Conservation (phyloP, 2,329 filamentous ascomycete genomes). For the Alternaria tenuissima region DNA sequence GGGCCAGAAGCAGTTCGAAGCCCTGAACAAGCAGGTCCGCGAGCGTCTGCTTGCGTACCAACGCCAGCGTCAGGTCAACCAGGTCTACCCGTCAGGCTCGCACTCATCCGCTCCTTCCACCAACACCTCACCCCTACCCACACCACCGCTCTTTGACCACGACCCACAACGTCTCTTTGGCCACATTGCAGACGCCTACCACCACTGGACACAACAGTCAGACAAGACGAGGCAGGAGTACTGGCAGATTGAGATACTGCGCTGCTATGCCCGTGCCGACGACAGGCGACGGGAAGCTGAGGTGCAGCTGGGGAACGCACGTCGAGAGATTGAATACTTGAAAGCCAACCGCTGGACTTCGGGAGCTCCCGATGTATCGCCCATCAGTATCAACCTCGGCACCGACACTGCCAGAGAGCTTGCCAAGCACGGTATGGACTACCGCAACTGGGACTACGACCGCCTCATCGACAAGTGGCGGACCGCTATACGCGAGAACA, state of each 20-base stretch:
- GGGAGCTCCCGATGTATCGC: slow-evolving; percentile 38
- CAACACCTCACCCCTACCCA: slow-evolving; percentile 47
- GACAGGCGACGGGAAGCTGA: slow-evolving; percentile 50
- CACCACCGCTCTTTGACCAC: slow-evolving; percentile 58
- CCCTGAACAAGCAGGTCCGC: slow-evolving; percentile 71
- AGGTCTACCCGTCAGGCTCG: slow-evolving; percentile 39
- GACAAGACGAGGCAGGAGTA: slow-evolving; percentile 54
- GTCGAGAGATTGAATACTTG: slow-evolving; percentile 54
- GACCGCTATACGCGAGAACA: slow-evolving; percentile 45
- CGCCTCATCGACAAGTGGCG: slow-evolving; percentile 53
- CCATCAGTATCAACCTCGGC: slow-evolving; percentile 49
- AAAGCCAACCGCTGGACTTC: slow-evolving; percentile 42
- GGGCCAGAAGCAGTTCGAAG: slow-evolving; percentile 74
- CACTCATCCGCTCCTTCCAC: slow-evolving; percentile 39
- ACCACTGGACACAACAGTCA: slow-evolving; percentile 75
- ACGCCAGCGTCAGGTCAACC: slow-evolving; percentile 47
- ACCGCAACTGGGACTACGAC: slow-evolving; percentile 53
- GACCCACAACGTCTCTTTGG: slow-evolving; percentile 74
- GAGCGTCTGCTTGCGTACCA: slow-evolving; percentile 65
- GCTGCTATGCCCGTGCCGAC: slow-evolving; percentile 54
- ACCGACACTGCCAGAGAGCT: slow-evolving; percentile 51
- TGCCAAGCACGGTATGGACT: slow-evolving; percentile 47
- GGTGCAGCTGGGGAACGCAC: slow-evolving; percentile 50
- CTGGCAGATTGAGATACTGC: slow-evolving; percentile 58
- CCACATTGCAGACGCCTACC: slow-evolving; percentile 80